Base-by-base conservation (phyloP, 2,329 filamentous ascomycete genomes). In the Fusarium staphyleae region DNA sequence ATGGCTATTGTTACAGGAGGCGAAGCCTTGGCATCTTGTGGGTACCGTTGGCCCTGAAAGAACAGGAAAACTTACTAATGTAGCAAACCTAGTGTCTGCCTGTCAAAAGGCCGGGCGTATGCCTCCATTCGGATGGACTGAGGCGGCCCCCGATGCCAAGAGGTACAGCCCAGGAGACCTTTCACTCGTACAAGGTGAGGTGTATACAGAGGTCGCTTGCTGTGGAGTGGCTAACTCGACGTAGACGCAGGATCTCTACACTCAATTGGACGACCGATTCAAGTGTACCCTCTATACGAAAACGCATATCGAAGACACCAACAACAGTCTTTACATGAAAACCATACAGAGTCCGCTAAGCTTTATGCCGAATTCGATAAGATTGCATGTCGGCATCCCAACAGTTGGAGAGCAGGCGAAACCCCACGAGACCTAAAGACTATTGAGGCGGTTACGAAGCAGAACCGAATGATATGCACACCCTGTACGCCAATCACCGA, bases 271-370 rank as follows among this genome's bases (percentile, higher is more conserved):
- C 76, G 82, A 1, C 86, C 87, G 0, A 86, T 88, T 10, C 86
- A 89, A 26, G 75, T 89, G 0, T 89, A 89, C 62, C 85, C 87
- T 1, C 66, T 89, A 0, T 89, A 87, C 62, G 87, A 89, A 60
- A 87, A 87, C 57, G 83, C 73, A 0, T 85, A 86, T 47, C 77
- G 86, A 26, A 85, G 84, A 1, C 74, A 82, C 57, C 75, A 78
- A 1, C 68, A 73, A 1, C 86, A 89, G 62, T 78, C 80, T 2
- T 69, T 82, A 0, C 47, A 69, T 16, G 78, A 82, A 4, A 89
- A 88, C 47, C 75, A 84, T 48, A 61, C 74, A 6, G 86, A 89
- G 64, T 87, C 83, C 0, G 80, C 83, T 1, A 68, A 74, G 9
- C 66, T 89, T 16, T 89, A 89, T 64, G 82, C 81, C 0, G 75